Evolutionary conservation across 495 filamentous ascomycete genomes (phyloP), one percentile per base, ranked within the genome.

Genomic region (Glutinoglossum americanum): DNA sequence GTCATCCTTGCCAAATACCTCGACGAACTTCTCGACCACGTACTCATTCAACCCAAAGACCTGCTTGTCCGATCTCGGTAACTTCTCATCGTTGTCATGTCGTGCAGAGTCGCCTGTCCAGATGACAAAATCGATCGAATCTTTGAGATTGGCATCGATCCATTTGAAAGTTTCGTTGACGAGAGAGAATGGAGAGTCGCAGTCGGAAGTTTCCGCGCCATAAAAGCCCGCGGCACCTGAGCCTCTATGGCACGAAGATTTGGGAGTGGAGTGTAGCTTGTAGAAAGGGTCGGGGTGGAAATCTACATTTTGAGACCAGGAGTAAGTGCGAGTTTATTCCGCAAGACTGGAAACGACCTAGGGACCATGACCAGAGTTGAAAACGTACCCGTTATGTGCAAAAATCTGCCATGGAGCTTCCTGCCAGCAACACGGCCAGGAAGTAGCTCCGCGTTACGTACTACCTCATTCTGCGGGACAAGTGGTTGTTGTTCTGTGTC

Each of bases 31-130:
- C 58, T 79, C 69, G 5, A 87, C 83, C 53, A 95, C 73, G 62
- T 79, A 73, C 32, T 76, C 66, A 66, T 99, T 99, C 57, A 84
- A 74, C 41, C 77, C 67, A 2, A 89, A 65, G 15, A 99, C 81
- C 66, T 97, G 83, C 11, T 74, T 69, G 41, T 77, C 70, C 19
- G 73, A 83, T 54, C 92, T 83, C 19, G 92, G 92, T 19, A 85
- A 77, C 41, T 77, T 66, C 65, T 89, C 88, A 64, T 98, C 92
- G 69, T 83, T 94, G 68, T 96, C 92, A 67, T 98, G 92, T 59
- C 93, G 80, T 32, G 87, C 90, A 23, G 87, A 94, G 67, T 99
- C 92, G 57, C 92, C 92, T 0, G 93, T 97, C 93, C 93, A 99
- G 55, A 99, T 73, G 41, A 97, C 83, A 65, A 99, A 99, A 69